These are phyloP conservation scores for Nidula niveotomentosa DNA, from an alignment of 1,284 basidiomycete species.

Conservation along the genomic window DNA sequence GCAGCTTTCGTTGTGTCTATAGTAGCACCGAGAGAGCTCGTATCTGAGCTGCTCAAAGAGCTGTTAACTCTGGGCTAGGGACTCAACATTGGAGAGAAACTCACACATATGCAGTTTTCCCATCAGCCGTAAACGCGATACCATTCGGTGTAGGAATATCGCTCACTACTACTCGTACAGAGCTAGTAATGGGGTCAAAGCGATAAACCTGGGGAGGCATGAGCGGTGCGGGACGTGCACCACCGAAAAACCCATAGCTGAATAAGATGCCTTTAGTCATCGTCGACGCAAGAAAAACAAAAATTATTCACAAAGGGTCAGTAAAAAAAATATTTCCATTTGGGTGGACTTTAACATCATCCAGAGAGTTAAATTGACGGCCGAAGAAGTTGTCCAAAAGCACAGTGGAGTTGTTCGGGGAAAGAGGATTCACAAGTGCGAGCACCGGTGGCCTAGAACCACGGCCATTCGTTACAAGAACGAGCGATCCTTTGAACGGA, in stretches of 20 bases:
- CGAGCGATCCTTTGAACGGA: conserved; percentile 58
- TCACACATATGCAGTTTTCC: conserved; percentile 68
- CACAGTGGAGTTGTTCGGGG: conserved; percentile 64
- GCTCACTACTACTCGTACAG: conserved; percentile 71
- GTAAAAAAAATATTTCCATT: conserved; percentile 70
- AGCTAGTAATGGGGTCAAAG: conserved; percentile 62
- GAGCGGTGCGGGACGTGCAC: conserved; percentile 63
- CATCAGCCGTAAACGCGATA: conserved; percentile 68
- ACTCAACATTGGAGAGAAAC: conserved; percentile 19
- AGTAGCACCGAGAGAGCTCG: conserved; percentile 45
- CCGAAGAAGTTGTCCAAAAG: conserved; percentile 74
- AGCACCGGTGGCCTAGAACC: conserved; percentile 62
- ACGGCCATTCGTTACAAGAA: conserved; percentile 70
- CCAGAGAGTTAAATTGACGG: conserved; percentile 79
- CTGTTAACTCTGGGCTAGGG: neutral
- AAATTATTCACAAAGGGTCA: conserved; percentile 49
- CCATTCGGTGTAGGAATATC: conserved; percentile 65
- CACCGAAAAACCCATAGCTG: conserved; percentile 63
- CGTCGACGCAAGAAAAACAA: neutral
- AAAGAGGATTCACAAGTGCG: conserved; percentile 60
- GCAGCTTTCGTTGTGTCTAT: conserved; percentile 60
- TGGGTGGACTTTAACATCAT: conserved; percentile 77
- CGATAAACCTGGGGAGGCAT: conserved; percentile 76
- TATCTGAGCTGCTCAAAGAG: conserved; percentile 46
- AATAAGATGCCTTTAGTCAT: neutral